These are phyloP conservation scores for Coccinonectria pachysandricola DNA, from an alignment of 2,329 filamentous ascomycete genomes.

Conservation along the genomic window DNA sequence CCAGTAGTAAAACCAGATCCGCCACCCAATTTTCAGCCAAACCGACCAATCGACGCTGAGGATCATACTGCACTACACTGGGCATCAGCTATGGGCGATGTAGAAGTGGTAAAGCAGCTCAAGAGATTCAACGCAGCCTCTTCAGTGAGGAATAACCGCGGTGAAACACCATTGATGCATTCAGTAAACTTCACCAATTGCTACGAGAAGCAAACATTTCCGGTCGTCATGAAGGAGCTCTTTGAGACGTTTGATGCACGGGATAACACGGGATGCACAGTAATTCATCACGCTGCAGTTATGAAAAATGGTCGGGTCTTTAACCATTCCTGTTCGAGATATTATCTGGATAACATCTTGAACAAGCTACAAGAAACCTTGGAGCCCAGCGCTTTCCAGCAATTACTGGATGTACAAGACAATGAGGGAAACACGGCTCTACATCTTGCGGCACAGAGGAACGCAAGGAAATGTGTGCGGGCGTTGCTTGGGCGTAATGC, in stretches of 20 bases:
- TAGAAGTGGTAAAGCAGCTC: conserved; percentile 82
- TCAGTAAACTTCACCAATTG: conserved; percentile 96
- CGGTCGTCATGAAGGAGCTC: conserved; percentile 71
- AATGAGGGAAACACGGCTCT: conserved; percentile 80
- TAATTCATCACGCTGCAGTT: conserved; percentile 88
- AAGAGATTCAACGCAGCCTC: conserved; percentile 70
- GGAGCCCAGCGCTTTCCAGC: conserved; percentile 65
- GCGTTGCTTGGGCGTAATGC: conserved; percentile 70
- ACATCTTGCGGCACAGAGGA: conserved; percentile 65
- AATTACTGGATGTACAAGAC: conserved; percentile 73
- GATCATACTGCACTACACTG: conserved; percentile 91
- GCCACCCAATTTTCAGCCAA: conserved; percentile 75
- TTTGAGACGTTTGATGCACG: conserved; percentile 69
- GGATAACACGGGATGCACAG: conserved; percentile 73
- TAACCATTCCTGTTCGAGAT: conserved; percentile 80
- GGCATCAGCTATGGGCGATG: conserved; percentile 94
- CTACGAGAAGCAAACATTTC: conserved; percentile 86
- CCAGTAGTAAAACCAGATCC: conserved; percentile 65
- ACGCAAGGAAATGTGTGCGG: conserved; percentile 83
- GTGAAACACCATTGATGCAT: conserved; percentile 89
- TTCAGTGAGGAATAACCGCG: conserved; percentile 57
- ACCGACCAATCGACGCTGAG: conserved; percentile 88
- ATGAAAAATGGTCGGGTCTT: conserved; percentile 73
- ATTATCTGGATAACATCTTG: conserved; percentile 86
- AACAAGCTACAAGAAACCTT: conserved; percentile 75